Conservation (phyloP, 2,329 filamentous ascomycete genomes). For the Didymella arachidicola region DNA sequence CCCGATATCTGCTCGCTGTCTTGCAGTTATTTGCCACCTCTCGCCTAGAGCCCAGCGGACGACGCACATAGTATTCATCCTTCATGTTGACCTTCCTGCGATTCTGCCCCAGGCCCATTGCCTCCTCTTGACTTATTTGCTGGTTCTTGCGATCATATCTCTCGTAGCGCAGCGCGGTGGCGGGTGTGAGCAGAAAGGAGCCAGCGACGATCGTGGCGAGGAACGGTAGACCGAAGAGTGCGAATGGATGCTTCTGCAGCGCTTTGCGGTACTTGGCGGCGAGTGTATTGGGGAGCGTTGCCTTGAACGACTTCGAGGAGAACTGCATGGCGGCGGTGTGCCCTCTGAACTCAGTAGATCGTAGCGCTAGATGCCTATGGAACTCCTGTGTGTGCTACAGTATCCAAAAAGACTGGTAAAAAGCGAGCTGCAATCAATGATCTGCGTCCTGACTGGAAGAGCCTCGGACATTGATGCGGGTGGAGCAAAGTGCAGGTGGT, state of each 20-base stretch:
- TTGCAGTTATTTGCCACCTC: neutral
- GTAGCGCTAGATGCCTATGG: neutral
- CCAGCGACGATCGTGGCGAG: conserved; percentile 87
- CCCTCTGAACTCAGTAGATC: neutral
- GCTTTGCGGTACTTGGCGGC: conserved; percentile 78
- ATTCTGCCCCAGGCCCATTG: conserved; percentile 77
- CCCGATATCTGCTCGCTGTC: neutral
- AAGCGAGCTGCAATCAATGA: conserved; percentile 5
- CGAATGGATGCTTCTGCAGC: conserved; percentile 82
- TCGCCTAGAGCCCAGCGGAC: neutral
- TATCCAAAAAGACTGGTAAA: neutral
- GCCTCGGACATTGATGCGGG: conserved; percentile 13
- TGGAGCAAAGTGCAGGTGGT: conserved; percentile 12
- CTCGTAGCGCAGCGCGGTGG: conserved; percentile 93
- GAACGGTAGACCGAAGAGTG: conserved; percentile 94
- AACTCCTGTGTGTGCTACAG: neutral
- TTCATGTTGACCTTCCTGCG: conserved; percentile 77
- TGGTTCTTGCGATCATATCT: conserved; percentile 88
- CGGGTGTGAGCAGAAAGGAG: conserved; percentile 92
- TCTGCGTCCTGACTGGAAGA: conserved; percentile 4
- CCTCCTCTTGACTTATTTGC: conserved; percentile 84
- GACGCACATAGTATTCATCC: conserved; percentile 85
- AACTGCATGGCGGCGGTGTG: conserved; percentile 51
- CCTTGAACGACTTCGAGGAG: conserved; percentile 64
- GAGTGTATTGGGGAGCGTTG: conserved; percentile 66